Evolutionary conservation across 345 rosid genomes (phyloP), one percentile per base, ranked within the genome.

Genomic region (Dipteronia dyeriana): DNA sequence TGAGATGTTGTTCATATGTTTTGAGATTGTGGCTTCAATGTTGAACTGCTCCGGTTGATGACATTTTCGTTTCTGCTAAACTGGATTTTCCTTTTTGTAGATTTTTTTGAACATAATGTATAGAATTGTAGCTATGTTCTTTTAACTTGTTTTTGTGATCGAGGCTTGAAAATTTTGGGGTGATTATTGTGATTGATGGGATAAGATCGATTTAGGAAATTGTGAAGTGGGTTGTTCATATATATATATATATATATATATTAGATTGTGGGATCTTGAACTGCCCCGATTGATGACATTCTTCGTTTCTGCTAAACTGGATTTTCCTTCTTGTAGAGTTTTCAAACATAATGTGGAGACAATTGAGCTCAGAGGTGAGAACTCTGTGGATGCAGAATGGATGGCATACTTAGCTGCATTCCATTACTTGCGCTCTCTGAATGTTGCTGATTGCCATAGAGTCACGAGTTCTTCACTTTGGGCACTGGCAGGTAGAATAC

Each of bases 381-480:
- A 73, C 79, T 81, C 81, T 49, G 88, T 96, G 64, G 94, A 96
- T 77, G 97, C 88, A 0, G 99, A 96, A 83, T 96, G 99, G 99
- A 85, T 89, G 90, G 98, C 96, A 0, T 95, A 92, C 79, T 64
- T 93, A 74, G 99, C 95, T 59, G 94, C 94, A n/a, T 95, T 91
- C 41, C 87, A 81, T 59, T 82, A 81, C 82, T 79, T 95, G 61
- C 80, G 78, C 10, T 83, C 82, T 43, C 82, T 96, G 72, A 89
- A 85, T 74, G 84, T 93, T 63, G 89, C 97, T 1, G 93, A 85
- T 83, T 91, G 99, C 81, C 85, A 56, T 29, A 87, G 86, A 80
- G 86, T 94, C 83, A 91, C 84, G 41, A 87, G 85, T 76, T 90
- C 94, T 54, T 84, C 97, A 3, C 79, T 96, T 74, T 96, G 97